Evolutionary conservation across 495 filamentous ascomycete genomes (phyloP), one percentile per base, ranked within the genome.

Genomic region (Neurospora cerealis): DNA sequence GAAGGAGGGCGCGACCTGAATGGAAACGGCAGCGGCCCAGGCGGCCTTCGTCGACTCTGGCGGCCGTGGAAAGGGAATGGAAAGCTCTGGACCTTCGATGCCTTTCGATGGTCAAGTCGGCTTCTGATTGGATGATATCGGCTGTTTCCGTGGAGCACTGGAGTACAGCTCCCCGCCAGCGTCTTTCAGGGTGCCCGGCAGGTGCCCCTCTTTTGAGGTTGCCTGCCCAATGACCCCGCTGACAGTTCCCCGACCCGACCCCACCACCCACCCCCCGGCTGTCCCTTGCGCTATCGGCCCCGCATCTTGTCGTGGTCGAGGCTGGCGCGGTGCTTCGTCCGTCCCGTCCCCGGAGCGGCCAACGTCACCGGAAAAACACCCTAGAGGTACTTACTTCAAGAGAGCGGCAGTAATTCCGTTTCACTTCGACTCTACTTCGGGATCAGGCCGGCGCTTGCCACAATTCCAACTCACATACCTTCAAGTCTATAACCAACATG

Each of bases 71-170:
- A 73, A 73, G 74, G 71, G 76, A 75, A 60, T 79, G 72, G 79
- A 79, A 80, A 77, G 79, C 77, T 80, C 78, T 79, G 70, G 78
- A 79, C 73, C 69, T 80, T 80, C 79, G 77, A 80, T 79, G 79
- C 36, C 79, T 76, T 80, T 80, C 79, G 79, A 80, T 79, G 77
- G 38, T 46, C 13, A 32, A 76, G 74, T 37, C 70, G 71, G 71
- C 42, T 77, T 32, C 36, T 79, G 71, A 79, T 80, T 80, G 79
- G 79, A 2, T 19, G 10, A 34, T 66, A 34, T 28, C 0, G 21
- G 9, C 3, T 54, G 21, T 54, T 15, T 60, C 7, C 54, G 54
- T 66, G 28, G 54, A 66, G 39, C 8, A 17, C 15, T 15, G 4
- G 5, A 19, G 32, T 17, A 54, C 5, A 77, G 77, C 77, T 80